phyloP scores from a whole-genome alignment of 2,329 filamentous ascomycete genomes.

The Hortaea werneckii region DNA sequence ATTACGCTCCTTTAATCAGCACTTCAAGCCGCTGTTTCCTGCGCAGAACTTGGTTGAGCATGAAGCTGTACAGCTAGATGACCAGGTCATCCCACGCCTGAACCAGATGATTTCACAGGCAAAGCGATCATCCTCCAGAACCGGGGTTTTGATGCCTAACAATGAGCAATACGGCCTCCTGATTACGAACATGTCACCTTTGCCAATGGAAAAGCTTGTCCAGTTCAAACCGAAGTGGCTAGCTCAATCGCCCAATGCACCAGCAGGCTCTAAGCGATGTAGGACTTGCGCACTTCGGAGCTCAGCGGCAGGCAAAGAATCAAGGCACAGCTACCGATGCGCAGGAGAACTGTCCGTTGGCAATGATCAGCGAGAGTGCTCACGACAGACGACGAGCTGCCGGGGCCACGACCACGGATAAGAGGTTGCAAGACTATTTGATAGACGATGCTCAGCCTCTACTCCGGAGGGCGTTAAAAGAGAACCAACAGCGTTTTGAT shows the following conservation, averaged over 20 bases:
- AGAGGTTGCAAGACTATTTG: conserved; percentile 17
- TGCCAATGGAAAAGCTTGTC: conserved; percentile 15
- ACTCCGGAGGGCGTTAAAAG: conserved; percentile 27
- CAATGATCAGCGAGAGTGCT: conserved; percentile 24
- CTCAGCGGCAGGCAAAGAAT: conserved; percentile 20
- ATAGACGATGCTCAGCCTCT: conserved; percentile 24
- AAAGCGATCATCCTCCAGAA: conserved; percentile 15
- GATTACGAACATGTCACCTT: conserved; percentile 27
- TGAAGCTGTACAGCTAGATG: conserved; percentile 17
- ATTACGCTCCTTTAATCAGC: conserved; percentile 13
- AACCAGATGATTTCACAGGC: conserved; percentile 14
- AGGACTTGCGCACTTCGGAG: conserved; percentile 38
- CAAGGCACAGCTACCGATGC: conserved; percentile 21
- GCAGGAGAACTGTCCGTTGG: conserved; percentile 30
- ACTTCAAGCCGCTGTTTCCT: conserved; percentile 22
- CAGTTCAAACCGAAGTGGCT: conserved; percentile 43
- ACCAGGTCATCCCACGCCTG: conserved; percentile 10
- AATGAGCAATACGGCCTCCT: conserved; percentile 22
- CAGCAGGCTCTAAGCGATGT: conserved; percentile 29
- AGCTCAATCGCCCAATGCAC: conserved; percentile 35
- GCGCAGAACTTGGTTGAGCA: conserved; percentile 22
- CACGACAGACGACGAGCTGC: conserved; percentile 16
- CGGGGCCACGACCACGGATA: conserved; percentile 14
- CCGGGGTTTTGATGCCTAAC: conserved; percentile 16
- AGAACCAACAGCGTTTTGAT: conserved; percentile 31